phyloP scores from a whole-genome alignment of 1,139 yeast genomes.

The Yamadazyma dendronema region DNA sequence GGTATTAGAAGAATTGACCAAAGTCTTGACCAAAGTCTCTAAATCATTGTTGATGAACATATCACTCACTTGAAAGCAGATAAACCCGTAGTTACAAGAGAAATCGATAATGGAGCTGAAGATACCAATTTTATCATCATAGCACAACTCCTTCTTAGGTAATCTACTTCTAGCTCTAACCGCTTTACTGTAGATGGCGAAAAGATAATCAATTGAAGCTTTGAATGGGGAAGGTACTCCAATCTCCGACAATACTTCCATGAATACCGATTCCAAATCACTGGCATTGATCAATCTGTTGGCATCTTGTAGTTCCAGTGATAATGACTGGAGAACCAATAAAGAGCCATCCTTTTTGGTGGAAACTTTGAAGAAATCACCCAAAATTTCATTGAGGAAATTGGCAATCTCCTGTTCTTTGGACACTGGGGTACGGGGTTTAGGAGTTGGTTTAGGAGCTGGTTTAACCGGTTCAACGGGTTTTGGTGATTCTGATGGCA shows the following conservation, averaged over 20 bases:
- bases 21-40: slow-evolving; percentile 23
- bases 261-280: slow-evolving; percentile 42
- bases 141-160: slow-evolving; percentile 39
- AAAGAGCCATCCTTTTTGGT: slow-evolving; percentile 11
- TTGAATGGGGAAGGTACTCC: slow-evolving; percentile 36
- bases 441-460: background rate
- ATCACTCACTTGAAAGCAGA: slow-evolving; percentile 68
- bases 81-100: slow-evolving; percentile 65
- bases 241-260: slow-evolving; percentile 54
- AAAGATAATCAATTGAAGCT: slow-evolving; percentile 48
- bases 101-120: slow-evolving; percentile 53
- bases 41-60: slow-evolving; percentile 51
- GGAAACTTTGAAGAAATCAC: slow-evolving; percentile 42
- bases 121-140: slow-evolving; percentile 36
- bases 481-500: background rate
- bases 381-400: slow-evolving; percentile 30
- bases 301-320: slow-evolving; percentile 31
- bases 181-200: slow-evolving; percentile 40
- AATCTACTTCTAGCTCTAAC: slow-evolving; percentile 38
- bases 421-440: slow-evolving; percentile 1
- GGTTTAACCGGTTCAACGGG: background rate
- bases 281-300: slow-evolving; percentile 23
- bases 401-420: slow-evolving; percentile 22
- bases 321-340: slow-evolving; percentile 36
- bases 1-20: slow-evolving; percentile 29